Evolutionary conservation across 1,284 basidiomycete species (phyloP).

Genomic region (Sphagnurus paluster): DNA sequence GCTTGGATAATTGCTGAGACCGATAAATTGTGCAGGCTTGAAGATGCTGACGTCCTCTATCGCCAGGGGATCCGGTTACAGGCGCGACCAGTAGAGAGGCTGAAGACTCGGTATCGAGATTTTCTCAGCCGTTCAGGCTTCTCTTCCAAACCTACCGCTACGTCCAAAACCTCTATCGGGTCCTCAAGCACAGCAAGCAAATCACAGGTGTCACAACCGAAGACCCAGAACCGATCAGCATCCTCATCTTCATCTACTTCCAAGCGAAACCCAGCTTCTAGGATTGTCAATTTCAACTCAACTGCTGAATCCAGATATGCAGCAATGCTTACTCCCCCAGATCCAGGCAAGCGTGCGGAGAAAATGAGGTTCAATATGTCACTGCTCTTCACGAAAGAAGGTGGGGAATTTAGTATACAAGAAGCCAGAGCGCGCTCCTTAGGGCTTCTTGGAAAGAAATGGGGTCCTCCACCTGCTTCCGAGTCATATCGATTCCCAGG

Average conservation of each 20-base stretch:
- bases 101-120: constrained; percentile 83
- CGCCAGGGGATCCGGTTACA: constrained; percentile 81
- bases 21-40: constrained; percentile 42
- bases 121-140: constrained; percentile 60
- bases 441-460: constrained; percentile 79
- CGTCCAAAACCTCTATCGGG: constrained; percentile 25
- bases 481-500: constrained; percentile 20
- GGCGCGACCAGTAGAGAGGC: constrained; percentile 80
- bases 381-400: constrained; percentile 66
- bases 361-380: constrained; percentile 65
- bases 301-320: constrained; percentile 57
- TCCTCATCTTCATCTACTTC: constrained; percentile 19
- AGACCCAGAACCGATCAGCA: constrained; percentile 17
- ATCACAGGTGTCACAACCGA: constrained; percentile 38
- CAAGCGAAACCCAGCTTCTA: constrained; percentile 26
- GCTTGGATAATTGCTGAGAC: neutral
- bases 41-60: constrained; percentile 85
- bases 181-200: constrained; percentile 26
- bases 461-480: constrained; percentile 61
- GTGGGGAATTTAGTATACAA: constrained; percentile 69
- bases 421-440: constrained; percentile 77
- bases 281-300: constrained; percentile 26
- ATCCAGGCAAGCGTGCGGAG: constrained; percentile 69
- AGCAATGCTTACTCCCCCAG: constrained; percentile 64
- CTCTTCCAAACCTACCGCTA: constrained; percentile 13